Conservation (phyloP, 2,329 filamentous ascomycete genomes). For the Corniculantispora saksenae region DNA sequence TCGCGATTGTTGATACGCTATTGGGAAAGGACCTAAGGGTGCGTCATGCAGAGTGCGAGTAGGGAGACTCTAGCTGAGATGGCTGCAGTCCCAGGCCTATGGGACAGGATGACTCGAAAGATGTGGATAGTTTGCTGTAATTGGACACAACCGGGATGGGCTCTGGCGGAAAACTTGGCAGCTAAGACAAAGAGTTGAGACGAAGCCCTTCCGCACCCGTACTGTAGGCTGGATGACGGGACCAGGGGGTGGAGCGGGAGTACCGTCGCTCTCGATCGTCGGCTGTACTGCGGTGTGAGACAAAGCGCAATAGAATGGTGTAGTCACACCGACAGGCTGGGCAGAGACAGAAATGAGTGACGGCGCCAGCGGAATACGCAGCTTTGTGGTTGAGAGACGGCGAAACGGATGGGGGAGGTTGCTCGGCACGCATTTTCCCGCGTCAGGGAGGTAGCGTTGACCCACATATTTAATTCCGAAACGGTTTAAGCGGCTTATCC, state of each 20-base stretch:
- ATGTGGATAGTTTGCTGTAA: neutral
- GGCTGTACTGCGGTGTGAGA: neutral
- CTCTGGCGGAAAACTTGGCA: neutral
- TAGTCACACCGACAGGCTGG: neutral
- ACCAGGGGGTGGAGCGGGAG: neutral
- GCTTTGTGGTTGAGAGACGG: neutral
- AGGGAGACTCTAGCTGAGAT: neutral
- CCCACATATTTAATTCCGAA: neutral
- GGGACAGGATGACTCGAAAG: neutral
- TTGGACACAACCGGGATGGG: neutral
- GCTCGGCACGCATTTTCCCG: constrained; percentile 1
- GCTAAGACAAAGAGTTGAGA: neutral
- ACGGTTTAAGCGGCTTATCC: neutral
- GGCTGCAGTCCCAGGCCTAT: neutral
- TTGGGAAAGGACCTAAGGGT: neutral
- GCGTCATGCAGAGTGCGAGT: too few relatives aligned
- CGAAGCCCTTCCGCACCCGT: neutral
- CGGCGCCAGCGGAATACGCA: neutral
- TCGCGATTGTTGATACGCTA: constrained; percentile 2
- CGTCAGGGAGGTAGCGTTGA: neutral
- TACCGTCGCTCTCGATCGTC: neutral
- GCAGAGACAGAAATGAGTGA: neutral
- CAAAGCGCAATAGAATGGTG: neutral
- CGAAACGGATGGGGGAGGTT: neutral
- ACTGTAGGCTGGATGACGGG: neutral